Conservation (phyloP, 163 green algal genomes). For the Prototheca wickerhamii region DNA sequence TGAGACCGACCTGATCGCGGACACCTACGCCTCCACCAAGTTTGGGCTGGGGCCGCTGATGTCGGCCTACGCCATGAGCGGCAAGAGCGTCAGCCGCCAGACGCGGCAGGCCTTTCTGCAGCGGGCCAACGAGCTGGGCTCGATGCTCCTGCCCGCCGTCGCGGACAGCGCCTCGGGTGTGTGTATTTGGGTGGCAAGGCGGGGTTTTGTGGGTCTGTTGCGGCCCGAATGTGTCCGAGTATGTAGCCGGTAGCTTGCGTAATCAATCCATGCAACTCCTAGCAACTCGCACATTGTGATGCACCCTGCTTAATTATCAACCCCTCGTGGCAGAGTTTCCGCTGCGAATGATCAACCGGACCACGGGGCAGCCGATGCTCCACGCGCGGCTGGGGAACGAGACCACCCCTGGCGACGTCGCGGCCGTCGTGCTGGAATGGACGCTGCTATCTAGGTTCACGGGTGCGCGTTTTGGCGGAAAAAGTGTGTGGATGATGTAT, state of each 20-base stretch:
- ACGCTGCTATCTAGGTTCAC: not conserved
- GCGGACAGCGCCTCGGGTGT: slow-evolving; percentile 16
- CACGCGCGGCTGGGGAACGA: slow-evolving; percentile 22
- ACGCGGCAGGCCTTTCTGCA: slow-evolving; percentile 11
- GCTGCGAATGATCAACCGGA: slow-evolving; percentile 41
- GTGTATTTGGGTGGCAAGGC: not conserved
- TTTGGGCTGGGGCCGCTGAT: slow-evolving; percentile 47
- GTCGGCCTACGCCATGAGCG: slow-evolving; percentile 31
- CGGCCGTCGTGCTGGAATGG: slow-evolving; percentile 37
- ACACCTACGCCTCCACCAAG: slow-evolving; percentile 62
- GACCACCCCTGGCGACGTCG: slow-evolving; percentile 37
- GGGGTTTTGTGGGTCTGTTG: not conserved
- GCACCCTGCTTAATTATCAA: no score
- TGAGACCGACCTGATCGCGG: slow-evolving; percentile 12
- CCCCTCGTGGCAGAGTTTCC: no score
- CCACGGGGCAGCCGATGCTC: slow-evolving; percentile 11
- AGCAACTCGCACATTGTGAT: no score
- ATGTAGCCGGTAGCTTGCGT: not conserved
- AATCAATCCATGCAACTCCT: no score
- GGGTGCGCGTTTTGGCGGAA: not conserved
- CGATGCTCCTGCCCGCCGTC: slow-evolving; percentile 28
- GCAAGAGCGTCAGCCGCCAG: slow-evolving; percentile 1
- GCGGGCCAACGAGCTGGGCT: slow-evolving; percentile 30
- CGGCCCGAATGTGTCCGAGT: not conserved
- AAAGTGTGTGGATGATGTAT: not conserved